phyloP scores from a whole-genome alignment of 2,329 filamentous ascomycete species.

The Fusarium mangiferae region DNA sequence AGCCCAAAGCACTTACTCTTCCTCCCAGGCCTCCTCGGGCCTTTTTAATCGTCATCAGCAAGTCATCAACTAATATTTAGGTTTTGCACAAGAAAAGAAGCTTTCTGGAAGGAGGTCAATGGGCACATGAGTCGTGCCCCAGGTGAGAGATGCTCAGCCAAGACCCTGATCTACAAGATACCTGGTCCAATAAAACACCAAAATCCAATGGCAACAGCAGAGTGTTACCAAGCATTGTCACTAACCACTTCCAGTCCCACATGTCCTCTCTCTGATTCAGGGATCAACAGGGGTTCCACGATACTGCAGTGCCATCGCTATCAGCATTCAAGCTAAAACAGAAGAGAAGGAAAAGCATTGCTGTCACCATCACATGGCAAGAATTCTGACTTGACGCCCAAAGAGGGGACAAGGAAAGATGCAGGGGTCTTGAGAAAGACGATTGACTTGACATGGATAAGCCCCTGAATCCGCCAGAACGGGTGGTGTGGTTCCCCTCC shows the following conservation, averaged over 20 bases:
- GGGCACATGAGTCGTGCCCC: conserved; percentile 16
- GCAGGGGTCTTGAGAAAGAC: conserved; percentile 2
- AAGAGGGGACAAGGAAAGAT: neutral
- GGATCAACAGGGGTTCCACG: conserved; percentile 32
- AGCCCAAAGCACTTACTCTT: conserved; percentile 24
- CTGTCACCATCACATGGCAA: conserved; percentile 24
- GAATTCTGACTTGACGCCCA: conserved; percentile 23
- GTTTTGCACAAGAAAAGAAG: neutral
- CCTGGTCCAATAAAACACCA: conserved; percentile 1
- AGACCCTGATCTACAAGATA: conserved; percentile 23
- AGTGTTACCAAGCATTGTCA: conserved; percentile 23
- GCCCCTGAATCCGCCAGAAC: conserved; percentile 39
- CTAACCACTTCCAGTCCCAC: conserved; percentile 9
- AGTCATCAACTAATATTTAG: neutral
- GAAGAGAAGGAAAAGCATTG: neutral
- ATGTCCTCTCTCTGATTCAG: conserved; percentile 26
- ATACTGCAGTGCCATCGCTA: neutral
- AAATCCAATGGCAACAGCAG: neutral
- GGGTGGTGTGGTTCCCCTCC: conserved; percentile 36
- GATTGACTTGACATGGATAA: conserved; percentile 32
- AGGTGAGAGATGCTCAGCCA: neutral
- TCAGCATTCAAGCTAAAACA: neutral
- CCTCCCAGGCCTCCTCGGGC: conserved; percentile 1
- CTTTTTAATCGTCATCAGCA: neutral
- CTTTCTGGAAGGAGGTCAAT: conserved; percentile 9